phyloP scores from a whole-genome alignment of 352 stramenopile species.

The Phytopythium chamaehyphon region DNA sequence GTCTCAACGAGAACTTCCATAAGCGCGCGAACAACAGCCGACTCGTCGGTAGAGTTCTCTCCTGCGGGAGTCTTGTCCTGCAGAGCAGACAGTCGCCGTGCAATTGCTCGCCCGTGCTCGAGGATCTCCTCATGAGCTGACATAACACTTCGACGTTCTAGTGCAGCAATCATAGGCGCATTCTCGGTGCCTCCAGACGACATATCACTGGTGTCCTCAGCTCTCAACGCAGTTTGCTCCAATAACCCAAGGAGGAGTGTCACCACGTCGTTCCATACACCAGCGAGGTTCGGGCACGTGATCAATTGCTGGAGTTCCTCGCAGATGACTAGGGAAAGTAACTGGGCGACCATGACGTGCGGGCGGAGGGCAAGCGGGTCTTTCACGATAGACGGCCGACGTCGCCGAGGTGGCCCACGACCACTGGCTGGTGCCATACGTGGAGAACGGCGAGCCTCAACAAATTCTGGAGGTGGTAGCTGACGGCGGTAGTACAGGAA shows the following conservation, averaged over 20 bases:
- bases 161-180: slow-evolving; percentile 40
- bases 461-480: slow-evolving; percentile 13
- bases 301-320: slow-evolving; percentile 51
- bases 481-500: slow-evolving; percentile 60
- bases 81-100: slow-evolving; percentile 42
- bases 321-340: slow-evolving; percentile 61
- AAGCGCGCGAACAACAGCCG: slow-evolving; percentile 17
- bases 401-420: slow-evolving; percentile 18
- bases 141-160: slow-evolving; percentile 59
- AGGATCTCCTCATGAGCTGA: slow-evolving; percentile 73
- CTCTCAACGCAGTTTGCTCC: slow-evolving; percentile 34
- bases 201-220: slow-evolving; percentile 12
- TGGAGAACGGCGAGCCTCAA: slow-evolving; percentile 6
- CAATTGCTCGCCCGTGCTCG: slow-evolving; percentile 58
- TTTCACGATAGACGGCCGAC: slow-evolving; percentile 51
- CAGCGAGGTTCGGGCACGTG: slow-evolving; percentile 29
- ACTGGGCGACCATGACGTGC: slow-evolving; percentile 53
- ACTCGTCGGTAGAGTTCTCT: neutral
- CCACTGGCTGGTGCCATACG: neutral
- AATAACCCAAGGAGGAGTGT: slow-evolving; percentile 52
- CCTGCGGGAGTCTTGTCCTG: slow-evolving; percentile 13
- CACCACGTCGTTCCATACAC: slow-evolving; percentile 52
- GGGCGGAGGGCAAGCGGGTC: slow-evolving; percentile 51
- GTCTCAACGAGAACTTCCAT: slow-evolving; percentile 60
- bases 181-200: slow-evolving; percentile 19